Base-by-base conservation (phyloP, 108 stramenopile species). In the Cyclotella atomus region DNA sequence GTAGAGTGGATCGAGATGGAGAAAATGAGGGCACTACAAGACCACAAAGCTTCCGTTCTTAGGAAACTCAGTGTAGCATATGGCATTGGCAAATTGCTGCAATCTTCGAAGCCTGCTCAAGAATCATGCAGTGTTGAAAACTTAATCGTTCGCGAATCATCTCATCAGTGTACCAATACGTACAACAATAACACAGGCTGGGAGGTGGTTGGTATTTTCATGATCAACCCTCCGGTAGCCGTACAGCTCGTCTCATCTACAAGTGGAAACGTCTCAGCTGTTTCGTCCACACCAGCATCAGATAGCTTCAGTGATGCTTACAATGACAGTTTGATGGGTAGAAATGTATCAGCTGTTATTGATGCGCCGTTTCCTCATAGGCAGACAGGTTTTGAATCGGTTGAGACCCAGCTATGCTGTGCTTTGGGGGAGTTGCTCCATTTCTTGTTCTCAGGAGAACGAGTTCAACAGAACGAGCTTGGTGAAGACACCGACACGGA, bases 21-120 rank as follows among this genome's bases (percentile, higher is more conserved):
- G 17, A 55, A 55, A 7, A 15, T 29, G 29, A 52, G 66, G 53
- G 50, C 66, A 53, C 33, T 47, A 15, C n/a, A 33, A 33, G 54
- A 55, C 17, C 54, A 24, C 6, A 28, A 55, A 55, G 21, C 25
- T 7, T 55, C 54, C 28, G 24, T 29, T 29, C 17, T 55, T 8
- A 55, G 54, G 16, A 55, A 28, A 55, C 54, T 55, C 54, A 55
- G 27, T 55, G 54, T 55, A 9, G 54, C 54, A 4, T 55, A 55
- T 28, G 54, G 54, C 4, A 55, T 55, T 9, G 28, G 54, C 54
- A 55, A 55, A 27, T 55, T 55, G 54, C 23, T 55, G 6, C 6
- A 24, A 55, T 55, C 54, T 15, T 25, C 54, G 4, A 55, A 25
- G 24, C 25, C 24, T 28, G 16, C 2, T 27, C 54, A 25, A 25